Evolutionary conservation across 2,329 filamentous ascomycete species (phyloP), one percentile per base, ranked within the genome.

Genomic region (Ophiostoma sp.): DNA sequence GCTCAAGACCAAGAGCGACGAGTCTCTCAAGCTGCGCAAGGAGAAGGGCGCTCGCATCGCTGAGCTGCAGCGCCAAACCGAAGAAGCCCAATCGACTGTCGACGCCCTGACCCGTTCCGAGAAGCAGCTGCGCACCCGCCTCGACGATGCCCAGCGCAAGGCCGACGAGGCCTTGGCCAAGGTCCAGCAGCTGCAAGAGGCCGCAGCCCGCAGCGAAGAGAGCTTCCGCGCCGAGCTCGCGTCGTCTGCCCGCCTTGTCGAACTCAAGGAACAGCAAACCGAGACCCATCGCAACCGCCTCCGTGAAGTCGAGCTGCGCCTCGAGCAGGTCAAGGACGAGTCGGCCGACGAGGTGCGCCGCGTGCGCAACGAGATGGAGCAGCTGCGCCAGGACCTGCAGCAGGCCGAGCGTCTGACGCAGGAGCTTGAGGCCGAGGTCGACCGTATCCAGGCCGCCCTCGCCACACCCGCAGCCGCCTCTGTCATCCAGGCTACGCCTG

Each of bases 31-130:
- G 79, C 95, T 93, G 82, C 90, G 96, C 76, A 98, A 97, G 80
- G 96, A 99, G 80, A 98, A 98, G 86, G 93, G 93, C 75, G 91
- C 94, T 1, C 92, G 93, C 52, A 93, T 98, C 77, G 89, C 94
- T 9, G 93, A 97, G 78, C 88, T 99, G 36, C 93, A 98, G 82
- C 92, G 94, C 71, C 89, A 92, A 75, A 93, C 95, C 77, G 95
- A 98, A 77, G 96, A 99, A 77, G 90, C 92, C 61, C 91, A 88
- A 76, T 91, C 92, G 25, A 91, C 88, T 42, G 87, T 94, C 70
- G 94, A 97, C 72, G 88, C 92, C 11, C 84, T 97, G 28, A 92
- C 92, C 79, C 91, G 93, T 52, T 93, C 90, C 52, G 95, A 98
- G 79, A 90, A 93, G 74, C 89, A 92, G 36, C 88, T 98, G 45